Conservation (phyloP, 805 yeast species). For the Danielia oregonensis region DNA sequence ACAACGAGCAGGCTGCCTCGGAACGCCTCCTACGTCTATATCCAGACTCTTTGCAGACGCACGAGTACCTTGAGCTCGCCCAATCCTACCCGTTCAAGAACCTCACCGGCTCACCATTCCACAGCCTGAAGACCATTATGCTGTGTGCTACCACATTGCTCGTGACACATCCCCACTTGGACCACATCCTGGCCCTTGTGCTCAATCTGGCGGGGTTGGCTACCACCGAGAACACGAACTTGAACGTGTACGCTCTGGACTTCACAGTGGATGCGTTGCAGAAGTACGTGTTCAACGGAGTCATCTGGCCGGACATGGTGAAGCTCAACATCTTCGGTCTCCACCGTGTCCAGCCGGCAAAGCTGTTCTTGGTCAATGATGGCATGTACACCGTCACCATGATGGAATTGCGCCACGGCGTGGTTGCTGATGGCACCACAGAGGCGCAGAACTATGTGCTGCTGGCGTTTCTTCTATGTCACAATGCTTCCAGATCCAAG, state of each 20-base stretch:
- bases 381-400: constrained; percentile 21
- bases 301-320: constrained; percentile 75
- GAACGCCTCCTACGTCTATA: constrained; percentile 24
- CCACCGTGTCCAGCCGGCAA: constrained; percentile 11
- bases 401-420: constrained; percentile 36
- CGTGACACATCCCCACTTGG: constrained; percentile 82
- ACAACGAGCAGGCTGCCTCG: constrained; percentile 15
- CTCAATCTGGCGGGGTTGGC: constrained; percentile 63
- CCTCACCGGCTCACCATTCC: constrained; percentile 8
- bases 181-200: constrained; percentile 68
- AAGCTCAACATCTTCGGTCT: constrained; percentile 24
- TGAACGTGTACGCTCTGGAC: constrained; percentile 42
- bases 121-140: constrained; percentile 17
- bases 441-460: constrained; percentile 33
- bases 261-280: constrained; percentile 51
- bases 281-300: constrained; percentile 63
- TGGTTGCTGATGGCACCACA: constrained; percentile 5
- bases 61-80: constrained; percentile 22
- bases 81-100: constrained; percentile 23
- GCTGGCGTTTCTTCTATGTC: constrained; percentile 58
- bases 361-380: constrained; percentile 13
- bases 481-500: constrained; percentile 26
- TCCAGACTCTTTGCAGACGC: constrained; percentile 23
- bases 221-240: neutral
- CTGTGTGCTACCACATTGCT: constrained; percentile 30